Percentiles rank a stretch among this genome's conserved stretches.
These are phyloP conservation scores for Lagerstroemia speciosa DNA, from an alignment of 345 rosid species.

Conservation along the genomic window DNA sequence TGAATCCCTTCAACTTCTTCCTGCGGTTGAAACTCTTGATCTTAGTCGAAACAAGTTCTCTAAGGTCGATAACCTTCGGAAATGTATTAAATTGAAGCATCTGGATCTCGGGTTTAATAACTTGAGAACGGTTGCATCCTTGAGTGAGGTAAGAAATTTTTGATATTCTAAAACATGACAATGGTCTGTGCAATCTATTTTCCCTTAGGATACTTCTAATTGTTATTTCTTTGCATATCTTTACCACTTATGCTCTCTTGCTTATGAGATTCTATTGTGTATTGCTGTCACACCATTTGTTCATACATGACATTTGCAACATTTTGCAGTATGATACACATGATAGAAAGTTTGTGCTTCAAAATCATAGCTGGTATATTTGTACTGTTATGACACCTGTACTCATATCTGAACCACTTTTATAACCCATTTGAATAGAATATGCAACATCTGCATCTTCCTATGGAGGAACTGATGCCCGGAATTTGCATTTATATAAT, in stretches of 20 bases:
- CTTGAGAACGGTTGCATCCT: constrained; percentile 54
- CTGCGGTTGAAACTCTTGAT: constrained; percentile 90
- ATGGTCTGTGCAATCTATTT: background rate
- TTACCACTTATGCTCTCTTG: background rate
- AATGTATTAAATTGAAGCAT: constrained; percentile 71
- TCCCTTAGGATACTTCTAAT: background rate
- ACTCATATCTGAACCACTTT: background rate
- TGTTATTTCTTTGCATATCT: background rate
- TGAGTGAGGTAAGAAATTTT: constrained; percentile 54
- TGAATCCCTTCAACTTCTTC: constrained; percentile 94
- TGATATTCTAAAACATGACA: background rate
- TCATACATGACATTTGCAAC: background rate
- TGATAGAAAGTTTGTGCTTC: background rate
- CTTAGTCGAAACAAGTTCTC: constrained; percentile 91
- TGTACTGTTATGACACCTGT: background rate
- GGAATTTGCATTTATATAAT: background rate
- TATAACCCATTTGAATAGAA: background rate
- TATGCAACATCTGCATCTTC: background rate
- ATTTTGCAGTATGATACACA: background rate
- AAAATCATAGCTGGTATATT: background rate
- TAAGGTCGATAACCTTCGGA: constrained; percentile 81
- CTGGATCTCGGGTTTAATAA: constrained; percentile 95
- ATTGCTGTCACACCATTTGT: background rate
- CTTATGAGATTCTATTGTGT: background rate
- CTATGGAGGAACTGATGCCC: background rate